Percentiles rank a stretch among this genome's conserved stretches.
These are phyloP conservation scores for Eimeria praecox DNA, from an alignment of 169 alveolate species.

Conservation along the genomic window DNA sequence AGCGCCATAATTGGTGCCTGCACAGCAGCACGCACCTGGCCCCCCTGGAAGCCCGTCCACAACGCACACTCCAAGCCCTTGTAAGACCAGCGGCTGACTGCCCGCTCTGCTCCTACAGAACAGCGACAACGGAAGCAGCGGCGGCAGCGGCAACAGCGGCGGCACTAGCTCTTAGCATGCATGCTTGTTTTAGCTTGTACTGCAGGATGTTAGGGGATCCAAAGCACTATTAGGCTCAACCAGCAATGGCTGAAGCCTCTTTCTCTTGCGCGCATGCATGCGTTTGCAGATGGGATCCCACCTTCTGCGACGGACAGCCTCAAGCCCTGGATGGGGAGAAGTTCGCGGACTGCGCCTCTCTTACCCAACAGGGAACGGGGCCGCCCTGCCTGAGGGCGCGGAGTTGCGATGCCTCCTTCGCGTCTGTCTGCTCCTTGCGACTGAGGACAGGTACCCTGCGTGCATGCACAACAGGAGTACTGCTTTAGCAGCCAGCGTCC, in stretches of 20 bases:
- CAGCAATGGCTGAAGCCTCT: not conserved
- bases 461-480: not conserved
- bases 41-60: conserved; percentile 5
- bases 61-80: not conserved
- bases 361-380: conserved; percentile 16
- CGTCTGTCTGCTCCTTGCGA: conserved; percentile 43
- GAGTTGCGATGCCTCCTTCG: conserved; percentile 44
- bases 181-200: not conserved
- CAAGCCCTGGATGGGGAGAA: conserved; percentile 2
- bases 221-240: not conserved
- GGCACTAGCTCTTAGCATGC: not conserved
- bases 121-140: not conserved
- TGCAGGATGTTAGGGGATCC: not conserved
- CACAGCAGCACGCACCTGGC: conserved; percentile 41
- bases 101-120: not conserved
- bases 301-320: conserved; percentile 48
- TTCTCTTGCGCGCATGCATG: not conserved
- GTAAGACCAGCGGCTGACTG: not conserved
- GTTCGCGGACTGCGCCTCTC: conserved; percentile 32
- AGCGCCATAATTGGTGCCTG: conserved; percentile 11
- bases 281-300: conserved; percentile 35
- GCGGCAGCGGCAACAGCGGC: not conserved
- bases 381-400: conserved; percentile 33
- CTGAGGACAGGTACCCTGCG: conserved; percentile 48
- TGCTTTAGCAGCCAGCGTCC: not conserved